Evolutionary conservation across 2,329 filamentous ascomycete genomes (phyloP), one percentile per base, ranked within the genome.

Genomic region (Penicillium sp.): DNA sequence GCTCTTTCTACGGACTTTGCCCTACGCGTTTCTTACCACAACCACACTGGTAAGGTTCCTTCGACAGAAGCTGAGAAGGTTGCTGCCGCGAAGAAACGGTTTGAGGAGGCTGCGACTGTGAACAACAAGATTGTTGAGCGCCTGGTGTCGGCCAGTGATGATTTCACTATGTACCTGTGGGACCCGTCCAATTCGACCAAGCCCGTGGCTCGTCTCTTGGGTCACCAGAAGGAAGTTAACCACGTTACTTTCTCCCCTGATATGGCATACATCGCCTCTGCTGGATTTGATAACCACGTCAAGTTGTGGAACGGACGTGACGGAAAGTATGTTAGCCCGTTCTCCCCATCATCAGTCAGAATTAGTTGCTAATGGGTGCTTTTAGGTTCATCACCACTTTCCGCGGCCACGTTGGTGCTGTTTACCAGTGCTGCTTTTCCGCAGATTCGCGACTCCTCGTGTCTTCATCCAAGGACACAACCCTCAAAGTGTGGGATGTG

Each of bases 141-240:
- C 26, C 77, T 97, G 4, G 89, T 96, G 2, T 95, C 92, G 8
- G 94, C 93, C 2, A 93, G 89, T 62, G 94, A 97, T 69, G 94
- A 99, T 73, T 96, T 92, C 73, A 96, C 92, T 6, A 93, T 99
- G 83, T 96, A 92, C 71, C 82, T 99, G 7, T 99, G 93, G 93
- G 90, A 95, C 57, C 92, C 92, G 0, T 81, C 86, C 9, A 81
- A 80, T 42, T 87, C 88, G 4, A 89, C 81, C 7, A 97, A 97
- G 72, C 92, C 93, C 0, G 79, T 97, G 3, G 89, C 90, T n/a
- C 82, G 92, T 31, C 83, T 97, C 76, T 76, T 91, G n/a, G 94
- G 94, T 2, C 94, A 99, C 69, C 91, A 97, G 72, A 97, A 97
- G 76, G 90, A 93, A 69, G 92, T 97, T 64, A 97, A 97, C 73